Evolutionary conservation across 1,284 basidiomycete species (phyloP).

Genomic region (Trametes versicolor): DNA sequence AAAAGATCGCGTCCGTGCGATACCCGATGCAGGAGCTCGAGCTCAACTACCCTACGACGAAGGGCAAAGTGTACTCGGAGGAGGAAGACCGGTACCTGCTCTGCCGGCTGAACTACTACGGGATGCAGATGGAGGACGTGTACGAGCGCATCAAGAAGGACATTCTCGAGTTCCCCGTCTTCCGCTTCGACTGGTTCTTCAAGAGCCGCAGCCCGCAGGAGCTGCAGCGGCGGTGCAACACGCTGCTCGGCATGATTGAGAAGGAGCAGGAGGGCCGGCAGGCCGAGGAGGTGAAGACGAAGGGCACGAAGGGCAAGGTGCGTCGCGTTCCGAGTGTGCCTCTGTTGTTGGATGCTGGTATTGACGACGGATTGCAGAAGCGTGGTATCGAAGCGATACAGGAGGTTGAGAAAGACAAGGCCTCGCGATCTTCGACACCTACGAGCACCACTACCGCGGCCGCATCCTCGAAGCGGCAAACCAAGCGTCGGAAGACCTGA

Average conservation of each 20-base stretch:
- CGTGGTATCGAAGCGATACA: slow-evolving; percentile 72
- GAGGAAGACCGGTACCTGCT: slow-evolving; percentile 98
- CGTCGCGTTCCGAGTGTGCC: slow-evolving; percentile 30
- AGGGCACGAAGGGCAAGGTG: slow-evolving; percentile 69
- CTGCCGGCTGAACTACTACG: slow-evolving; percentile 92
- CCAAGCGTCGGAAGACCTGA: slow-evolving; percentile 45
- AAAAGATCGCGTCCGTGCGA: slow-evolving; percentile 84
- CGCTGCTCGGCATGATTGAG: slow-evolving; percentile 90
- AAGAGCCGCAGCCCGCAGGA: slow-evolving; percentile 95
- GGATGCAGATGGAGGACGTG: slow-evolving; percentile 91
- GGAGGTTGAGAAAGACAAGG: slow-evolving; percentile 62
- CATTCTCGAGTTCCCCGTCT: slow-evolving; percentile 95
- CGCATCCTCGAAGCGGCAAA: slow-evolving; percentile 54
- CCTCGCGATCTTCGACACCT: slow-evolving; percentile 67
- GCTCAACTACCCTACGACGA: slow-evolving; percentile 93
- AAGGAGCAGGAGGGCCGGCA: slow-evolving; percentile 82
- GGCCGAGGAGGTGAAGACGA: slow-evolving; percentile 73
- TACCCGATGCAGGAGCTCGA: slow-evolving; percentile 97
- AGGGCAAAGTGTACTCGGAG: slow-evolving; percentile 95
- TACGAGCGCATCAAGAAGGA: slow-evolving; percentile 98
- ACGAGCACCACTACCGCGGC: slow-evolving; percentile 50
- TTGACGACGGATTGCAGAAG: slow-evolving; percentile 55
- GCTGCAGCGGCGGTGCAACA: slow-evolving; percentile 90
- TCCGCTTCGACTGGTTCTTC: slow-evolving; percentile 99
- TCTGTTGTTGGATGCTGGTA: neutral